Evolutionary conservation across 202 grass and related monocot genomes (phyloP), one percentile per base, ranked within the genome.

Genomic region (Panicum virgatum): DNA sequence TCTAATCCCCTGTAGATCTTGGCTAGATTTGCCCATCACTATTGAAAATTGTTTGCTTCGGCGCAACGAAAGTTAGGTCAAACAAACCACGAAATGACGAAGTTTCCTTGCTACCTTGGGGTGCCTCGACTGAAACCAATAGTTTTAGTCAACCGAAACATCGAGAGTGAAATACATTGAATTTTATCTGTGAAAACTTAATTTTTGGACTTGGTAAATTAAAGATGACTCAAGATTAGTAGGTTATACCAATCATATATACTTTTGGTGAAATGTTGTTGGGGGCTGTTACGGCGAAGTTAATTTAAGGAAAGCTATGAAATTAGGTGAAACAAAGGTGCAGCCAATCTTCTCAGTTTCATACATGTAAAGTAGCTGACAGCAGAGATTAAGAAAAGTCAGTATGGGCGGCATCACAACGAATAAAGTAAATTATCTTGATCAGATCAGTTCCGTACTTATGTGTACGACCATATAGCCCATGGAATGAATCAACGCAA

Each of bases 361-460:
- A 50, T 1, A 7, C 38, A 62, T 32, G 32, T 32, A 5, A 48
- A n/a, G n/a, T 51, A 30, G 14, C 19, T 62, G n/a, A 75, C 52
- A 59, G 29, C 51, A 12, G n/a, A 0, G n/a, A 23, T 75, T 61
- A 51, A 81, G 51, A 82, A 75, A 81, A 48, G 34, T n/a, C n/a
- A n/a, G n/a, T n/a, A n/a, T n/a, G n/a, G n/a, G n/a, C n/a, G n/a
- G n/a, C n/a, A n/a, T n/a, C n/a, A 76, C 25, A 46, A 58, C 6
- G 58, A 20, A 40, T 26, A 43, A 74, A 26, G 0, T 65, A 19
- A 51, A n/a, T 19, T 23, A 75, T 81, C 70, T 62, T 43, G 70
- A 81, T 47, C 9, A 16, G 23, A 61, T 81, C 78, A 76, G 70
- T 36, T 82, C 78, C 85, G 78, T 82, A 82, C 72, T 34, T 87